A percentile compares a stretch with the other conserved stretches of the same genome.
phyloP scores from a whole-genome alignment of 2,329 filamentous ascomycete species.

The Cladosporium halotolerans region DNA sequence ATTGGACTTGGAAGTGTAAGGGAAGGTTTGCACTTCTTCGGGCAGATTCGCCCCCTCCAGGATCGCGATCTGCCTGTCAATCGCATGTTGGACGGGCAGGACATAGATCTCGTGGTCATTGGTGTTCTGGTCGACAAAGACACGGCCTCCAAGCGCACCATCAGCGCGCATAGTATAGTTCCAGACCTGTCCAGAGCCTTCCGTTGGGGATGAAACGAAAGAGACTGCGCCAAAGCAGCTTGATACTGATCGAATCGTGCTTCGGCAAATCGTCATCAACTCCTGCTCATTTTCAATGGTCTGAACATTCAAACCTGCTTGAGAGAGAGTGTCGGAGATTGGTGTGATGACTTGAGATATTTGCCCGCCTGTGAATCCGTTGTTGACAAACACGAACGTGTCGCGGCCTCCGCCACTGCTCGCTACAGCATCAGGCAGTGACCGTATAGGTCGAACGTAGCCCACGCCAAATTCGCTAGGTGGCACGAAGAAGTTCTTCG shows the following conservation, averaged over 20 bases:
- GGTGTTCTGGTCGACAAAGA: constrained; percentile 56
- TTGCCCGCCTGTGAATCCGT: constrained; percentile 58
- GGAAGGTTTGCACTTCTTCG: constrained; percentile 54
- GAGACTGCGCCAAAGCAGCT: constrained; percentile 67
- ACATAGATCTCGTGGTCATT: constrained; percentile 75
- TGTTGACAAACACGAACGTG: constrained; percentile 74
- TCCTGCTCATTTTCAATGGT: constrained; percentile 51
- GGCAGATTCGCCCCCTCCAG: constrained; percentile 41
- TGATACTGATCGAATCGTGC: constrained; percentile 55
- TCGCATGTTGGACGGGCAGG: constrained; percentile 70
- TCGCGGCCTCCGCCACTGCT: constrained; percentile 54
- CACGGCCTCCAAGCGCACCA: constrained; percentile 58
- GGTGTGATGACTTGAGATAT: constrained; percentile 65
- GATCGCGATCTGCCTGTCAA: constrained; percentile 65
- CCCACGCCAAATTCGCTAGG: constrained; percentile 71
- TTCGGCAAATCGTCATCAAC: constrained; percentile 56
- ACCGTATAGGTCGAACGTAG: constrained; percentile 52
- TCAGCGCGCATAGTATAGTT: constrained; percentile 82
- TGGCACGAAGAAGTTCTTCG: constrained; percentile 76
- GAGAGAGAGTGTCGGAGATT: constrained; percentile 53
- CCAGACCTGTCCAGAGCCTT: constrained; percentile 64
- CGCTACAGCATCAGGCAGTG: constrained; percentile 57
- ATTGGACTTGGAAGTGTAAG: constrained; percentile 67
- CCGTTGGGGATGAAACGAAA: constrained; percentile 67
- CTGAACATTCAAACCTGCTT: constrained; percentile 50